Evolutionary conservation across 192 early-diverging fungal genomes (phyloP).

Genomic region (Chytriomyces hyalinus): DNA sequence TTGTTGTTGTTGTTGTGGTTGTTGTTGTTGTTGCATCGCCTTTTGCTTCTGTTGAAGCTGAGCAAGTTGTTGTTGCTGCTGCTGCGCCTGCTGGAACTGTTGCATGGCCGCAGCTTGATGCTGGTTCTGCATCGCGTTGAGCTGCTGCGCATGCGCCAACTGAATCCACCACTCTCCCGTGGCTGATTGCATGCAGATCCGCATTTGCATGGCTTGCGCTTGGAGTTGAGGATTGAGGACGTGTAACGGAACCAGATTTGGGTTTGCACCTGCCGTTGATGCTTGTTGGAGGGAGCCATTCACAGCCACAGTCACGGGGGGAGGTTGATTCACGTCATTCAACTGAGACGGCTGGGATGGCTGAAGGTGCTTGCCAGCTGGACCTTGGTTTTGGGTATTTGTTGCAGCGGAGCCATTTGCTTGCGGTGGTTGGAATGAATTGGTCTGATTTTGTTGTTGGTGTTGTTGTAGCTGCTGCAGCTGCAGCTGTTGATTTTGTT

Average conservation of each 20-base stretch:
- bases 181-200: neutral
- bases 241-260: neutral
- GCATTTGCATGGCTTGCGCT: neutral
- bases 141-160: neutral
- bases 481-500: too few species aligned
- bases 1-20: neutral
- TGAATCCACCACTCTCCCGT: neutral
- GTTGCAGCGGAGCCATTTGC: slow-evolving; percentile 4
- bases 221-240: neutral
- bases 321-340: neutral
- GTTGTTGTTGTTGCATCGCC: neutral
- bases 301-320: too few species aligned
- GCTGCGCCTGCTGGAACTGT: neutral
- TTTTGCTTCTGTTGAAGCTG: slow-evolving; percentile 9
- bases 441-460: neutral
- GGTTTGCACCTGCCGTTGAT: neutral
- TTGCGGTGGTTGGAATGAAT: neutral
- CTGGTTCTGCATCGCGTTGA: neutral
- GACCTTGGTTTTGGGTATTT: neutral
- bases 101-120: slow-evolving; percentile 2
- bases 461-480: neutral
- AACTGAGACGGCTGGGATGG: neutral
- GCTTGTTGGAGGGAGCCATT: neutral
- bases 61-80: slow-evolving; percentile 12
- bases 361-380: slow-evolving; percentile 1